phyloP scores from a whole-genome alignment of 495 filamentous ascomycete genomes.

The Hypoxylon fuscum region DNA sequence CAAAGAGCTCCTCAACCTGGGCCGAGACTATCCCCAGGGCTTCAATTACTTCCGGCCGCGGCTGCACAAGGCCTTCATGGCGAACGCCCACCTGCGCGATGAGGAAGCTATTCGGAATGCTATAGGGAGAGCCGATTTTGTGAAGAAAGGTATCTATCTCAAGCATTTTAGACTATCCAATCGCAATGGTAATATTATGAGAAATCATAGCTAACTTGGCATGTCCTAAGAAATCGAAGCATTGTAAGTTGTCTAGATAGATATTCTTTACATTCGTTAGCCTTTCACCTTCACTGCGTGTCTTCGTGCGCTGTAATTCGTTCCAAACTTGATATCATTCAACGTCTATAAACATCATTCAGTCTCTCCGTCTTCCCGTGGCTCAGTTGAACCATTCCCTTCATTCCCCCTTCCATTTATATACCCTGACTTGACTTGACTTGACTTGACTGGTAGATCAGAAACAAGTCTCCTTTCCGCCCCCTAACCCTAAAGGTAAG shows the following conservation, averaged over 20 bases:
- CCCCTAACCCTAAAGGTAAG: no score
- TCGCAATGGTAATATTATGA: no score
- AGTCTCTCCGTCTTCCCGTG: conserved; percentile 4
- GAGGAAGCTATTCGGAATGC: conserved; percentile 77
- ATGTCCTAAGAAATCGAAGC: conserved; percentile 78
- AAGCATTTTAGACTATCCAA: no score
- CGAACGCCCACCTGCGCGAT: conserved; percentile 73
- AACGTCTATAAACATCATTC: conserved; percentile 35
- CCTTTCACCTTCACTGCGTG: neutral
- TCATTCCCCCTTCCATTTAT: no score
- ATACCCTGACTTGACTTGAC: conserved; percentile 23
- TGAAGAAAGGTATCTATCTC: conserved; percentile 76
- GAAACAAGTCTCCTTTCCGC: neutral
- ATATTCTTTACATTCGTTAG: neutral
- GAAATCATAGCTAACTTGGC: conserved; percentile 6
- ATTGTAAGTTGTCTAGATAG: conserved; percentile 67
- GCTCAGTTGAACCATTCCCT: conserved; percentile 17
- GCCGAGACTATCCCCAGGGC: conserved; percentile 86
- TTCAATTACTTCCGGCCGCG: conserved; percentile 83
- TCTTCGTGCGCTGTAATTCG: no score
- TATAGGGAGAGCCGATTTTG: conserved; percentile 82
- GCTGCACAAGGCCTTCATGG: conserved; percentile 84
- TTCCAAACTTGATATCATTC: conserved; percentile 25
- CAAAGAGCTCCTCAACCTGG: conserved; percentile 91
- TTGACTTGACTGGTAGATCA: no score